Evolutionary conservation across 2,329 filamentous ascomycete genomes (phyloP).

Genomic region (Exophiala lecanii-corni): DNA sequence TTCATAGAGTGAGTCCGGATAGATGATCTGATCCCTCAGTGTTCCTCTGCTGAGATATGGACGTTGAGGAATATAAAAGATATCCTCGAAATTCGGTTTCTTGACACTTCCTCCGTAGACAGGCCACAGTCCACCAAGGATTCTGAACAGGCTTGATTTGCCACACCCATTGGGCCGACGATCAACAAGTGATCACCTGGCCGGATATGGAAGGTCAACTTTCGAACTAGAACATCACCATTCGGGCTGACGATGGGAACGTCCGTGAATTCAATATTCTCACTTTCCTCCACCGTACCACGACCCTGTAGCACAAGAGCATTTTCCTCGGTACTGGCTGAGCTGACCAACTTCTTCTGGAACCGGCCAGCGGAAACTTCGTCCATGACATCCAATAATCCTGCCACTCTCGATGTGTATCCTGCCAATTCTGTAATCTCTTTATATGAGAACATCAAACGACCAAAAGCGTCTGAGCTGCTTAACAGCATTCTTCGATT

Average conservation of each 20-base stretch:
- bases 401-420: constrained; percentile 88
- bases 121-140: constrained; percentile 92
- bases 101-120: constrained; percentile 92
- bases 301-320: constrained; percentile 76
- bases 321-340: constrained; percentile 75
- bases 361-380: constrained; percentile 87
- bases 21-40: constrained; percentile 94
- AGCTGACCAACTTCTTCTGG: constrained; percentile 93
- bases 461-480: constrained; percentile 90
- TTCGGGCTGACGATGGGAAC: constrained; percentile 97
- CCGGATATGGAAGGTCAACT: constrained; percentile 79
- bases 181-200: constrained; percentile 89
- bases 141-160: constrained; percentile 93
- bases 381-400: constrained; percentile 86
- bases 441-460: constrained; percentile 96
- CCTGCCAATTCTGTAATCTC: constrained; percentile 95
- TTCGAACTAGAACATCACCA: constrained; percentile 82
- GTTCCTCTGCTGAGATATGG: constrained; percentile 89
- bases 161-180: constrained; percentile 93
- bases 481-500: constrained; percentile 88
- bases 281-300: constrained; percentile 75
- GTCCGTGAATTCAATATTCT: constrained; percentile 76
- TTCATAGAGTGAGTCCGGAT: constrained; percentile 81
- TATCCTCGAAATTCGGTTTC: constrained; percentile 86
- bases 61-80: constrained; percentile 96